Base-by-base conservation (phyloP, 2,329 filamentous ascomycete genomes). In the Fusarium pseudocircinatum region DNA sequence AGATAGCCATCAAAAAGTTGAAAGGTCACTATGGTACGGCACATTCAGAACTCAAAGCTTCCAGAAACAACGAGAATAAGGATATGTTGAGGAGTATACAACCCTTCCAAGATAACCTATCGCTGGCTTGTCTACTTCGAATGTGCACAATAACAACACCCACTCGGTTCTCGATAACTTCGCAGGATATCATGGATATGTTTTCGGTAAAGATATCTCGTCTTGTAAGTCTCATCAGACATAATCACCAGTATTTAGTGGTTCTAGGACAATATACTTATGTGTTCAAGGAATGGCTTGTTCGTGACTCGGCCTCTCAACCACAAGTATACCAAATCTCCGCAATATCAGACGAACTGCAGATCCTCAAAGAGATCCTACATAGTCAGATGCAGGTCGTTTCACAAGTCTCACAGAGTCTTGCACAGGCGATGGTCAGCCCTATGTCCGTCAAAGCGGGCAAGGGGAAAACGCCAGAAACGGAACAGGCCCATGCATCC, bases 381-480 rank as follows among this genome's bases (percentile, higher is more conserved):
- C 26, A 30, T 30, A 47, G 14, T 9, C 43, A 47, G 6, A 47
- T 22, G 20, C 20, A 47, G 3, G 26, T 47, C 4, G 13, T 30
- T 4, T 22, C 26, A 47, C 20, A 47, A 3, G 14, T 46, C 3
- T 9, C 44, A 6, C 26, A 28, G 8, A 28, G 26, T 28, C 26
- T 46, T 3, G 12, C 24, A 15, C 5, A 10, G 4, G 24, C 24
- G 12, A 46, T 14, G 8, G 24, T 7, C 8, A 20, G 8, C 7
- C 14, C 43, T 18, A 46, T 4, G 12, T 20, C 24, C 8, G 12
- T 8, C 18, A 20, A 28, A 28, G 43, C 43, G 24, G 43, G 0
- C 7, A 20, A 20, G 0, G 7, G 8, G 4, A 28, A 46, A 20
- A 2, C 18, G 4, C 24, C 18, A 14, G 24, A 28, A 20, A 14